phyloP scores from a whole-genome alignment of 2,329 filamentous ascomycete genomes.

The Fusarium sublunatum region DNA sequence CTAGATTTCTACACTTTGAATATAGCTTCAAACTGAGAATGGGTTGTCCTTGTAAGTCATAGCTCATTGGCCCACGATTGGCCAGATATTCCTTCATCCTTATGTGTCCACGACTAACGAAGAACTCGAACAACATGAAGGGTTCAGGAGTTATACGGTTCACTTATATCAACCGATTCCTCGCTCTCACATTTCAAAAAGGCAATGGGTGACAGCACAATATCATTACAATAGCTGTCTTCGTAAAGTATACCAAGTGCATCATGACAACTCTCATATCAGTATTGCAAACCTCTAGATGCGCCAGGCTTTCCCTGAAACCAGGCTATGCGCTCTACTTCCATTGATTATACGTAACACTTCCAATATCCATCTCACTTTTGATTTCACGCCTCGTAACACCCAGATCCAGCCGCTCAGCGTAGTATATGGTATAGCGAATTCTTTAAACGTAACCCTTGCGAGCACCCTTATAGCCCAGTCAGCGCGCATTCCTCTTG shows the following conservation, averaged over 20 bases:
- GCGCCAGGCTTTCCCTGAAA: slow-evolving; percentile 26
- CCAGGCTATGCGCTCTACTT: slow-evolving; percentile 35
- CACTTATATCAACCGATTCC: neutral
- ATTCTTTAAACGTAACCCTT: slow-evolving; percentile 73
- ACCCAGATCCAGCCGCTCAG: slow-evolving; percentile 35
- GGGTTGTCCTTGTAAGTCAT: too few species aligned
- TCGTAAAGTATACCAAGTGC: slow-evolving; percentile 26
- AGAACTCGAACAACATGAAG: neutral
- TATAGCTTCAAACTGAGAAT: too few species aligned
- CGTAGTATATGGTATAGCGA: slow-evolving; percentile 34
- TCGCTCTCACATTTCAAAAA: neutral
- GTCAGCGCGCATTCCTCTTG: slow-evolving; percentile 14
- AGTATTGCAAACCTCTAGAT: slow-evolving; percentile 27
- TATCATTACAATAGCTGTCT: slow-evolving; percentile 22
- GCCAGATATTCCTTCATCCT: too few species aligned
- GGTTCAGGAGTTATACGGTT: neutral
- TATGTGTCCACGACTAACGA: neutral
- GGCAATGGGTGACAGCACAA: neutral
- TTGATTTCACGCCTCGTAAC: slow-evolving; percentile 50
- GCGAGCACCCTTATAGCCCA: slow-evolving; percentile 65
- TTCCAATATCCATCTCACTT: slow-evolving; percentile 45
- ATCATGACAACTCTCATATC: slow-evolving; percentile 43
- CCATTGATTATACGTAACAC: slow-evolving; percentile 48
- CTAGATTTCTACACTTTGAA: too few species aligned
- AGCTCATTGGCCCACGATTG: too few species aligned